These are phyloP conservation scores for Talaromyces proteolyticus DNA, from an alignment of 495 filamentous ascomycete species.

Conservation along the genomic window DNA sequence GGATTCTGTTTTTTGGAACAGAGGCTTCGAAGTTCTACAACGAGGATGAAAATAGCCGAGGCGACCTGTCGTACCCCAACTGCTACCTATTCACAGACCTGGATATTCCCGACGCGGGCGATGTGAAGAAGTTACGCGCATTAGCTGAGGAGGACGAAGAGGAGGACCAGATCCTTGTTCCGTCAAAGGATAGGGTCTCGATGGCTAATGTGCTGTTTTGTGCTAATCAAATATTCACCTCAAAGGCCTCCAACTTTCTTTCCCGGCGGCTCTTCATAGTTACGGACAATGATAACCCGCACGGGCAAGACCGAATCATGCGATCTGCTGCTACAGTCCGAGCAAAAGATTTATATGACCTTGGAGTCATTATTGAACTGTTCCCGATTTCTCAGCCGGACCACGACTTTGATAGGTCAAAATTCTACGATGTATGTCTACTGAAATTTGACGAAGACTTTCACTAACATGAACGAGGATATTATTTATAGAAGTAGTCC, in stretches of 20 bases:
- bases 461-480: constrained; percentile 44
- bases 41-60: constrained; percentile 55
- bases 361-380: constrained; percentile 87
- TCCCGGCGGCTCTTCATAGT: constrained; percentile 91
- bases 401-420: constrained; percentile 73
- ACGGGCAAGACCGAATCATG: constrained; percentile 60
- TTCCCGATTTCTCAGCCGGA: constrained; percentile 79
- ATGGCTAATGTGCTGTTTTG: constrained; percentile 94
- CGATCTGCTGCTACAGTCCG: constrained; percentile 74
- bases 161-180: constrained; percentile 53
- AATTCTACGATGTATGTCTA: constrained; percentile 80
- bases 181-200: constrained; percentile 61
- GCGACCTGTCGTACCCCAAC: constrained; percentile 70
- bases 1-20: constrained; percentile 89
- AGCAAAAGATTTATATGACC: constrained; percentile 92
- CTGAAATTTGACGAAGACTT: not conserved
- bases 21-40: constrained; percentile 76
- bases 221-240: constrained; percentile 95
- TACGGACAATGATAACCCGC: constrained; percentile 90
- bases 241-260: constrained; percentile 87
- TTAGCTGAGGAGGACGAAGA: constrained; percentile 73
- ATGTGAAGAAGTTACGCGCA: constrained; percentile 72
- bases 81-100: constrained; percentile 91
- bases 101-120: constrained; percentile 76
- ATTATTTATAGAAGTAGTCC: constrained; percentile 66